Evolutionary conservation across 805 yeast species (phyloP), one percentile per base, ranked within the genome.

Genomic region (Metschnikowia baotianmanensis): DNA sequence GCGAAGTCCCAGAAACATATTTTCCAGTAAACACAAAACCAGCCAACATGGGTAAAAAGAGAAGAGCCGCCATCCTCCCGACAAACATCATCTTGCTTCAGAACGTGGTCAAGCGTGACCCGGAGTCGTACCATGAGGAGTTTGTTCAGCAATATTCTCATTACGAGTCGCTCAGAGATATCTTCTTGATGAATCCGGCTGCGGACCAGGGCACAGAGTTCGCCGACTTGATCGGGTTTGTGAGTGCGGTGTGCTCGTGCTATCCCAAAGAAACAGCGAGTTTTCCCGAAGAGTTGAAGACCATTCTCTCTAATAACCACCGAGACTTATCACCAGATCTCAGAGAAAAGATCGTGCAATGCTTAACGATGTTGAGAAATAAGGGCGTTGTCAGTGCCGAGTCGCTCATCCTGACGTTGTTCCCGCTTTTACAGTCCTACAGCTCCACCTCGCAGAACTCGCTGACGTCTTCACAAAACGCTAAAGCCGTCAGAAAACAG

Each of bases 41-140:
- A n/a, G n/a, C n/a, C n/a, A n/a, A n/a, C n/a, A 91, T 91, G 98
- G 96, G 78, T 25, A 86, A 83, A 63, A 77, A 82, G 62, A 82
- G 86, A 67, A 86, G 96, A 76, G 93, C 96, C 20, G 96, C 97
- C 33, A 76, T 90, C 42, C 71, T 91, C 59, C 98, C 98, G 9
- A 86, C 89, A 15, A 93, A 93, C 64, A 85, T 93, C 58, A 90
- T 95, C 27, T 69, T 91, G 47, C 67, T 93, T 45, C 99, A 93
- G 67, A 93, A 93, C 62, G 73, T 93, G 49, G 95, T 93, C 8
- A 83, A 90, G 53, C 76, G 97, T 55, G 99, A 93, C 61, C 97
- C 99, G 2, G 85, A 78, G 53, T 90, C 98, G 0, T 93, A 93
- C 61, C 80, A 80, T 45, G 99, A 93, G 63, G 99, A 93, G 63